Conservation (phyloP, 345 rosid genomes). For the Rhodamnia rubescens region DNA sequence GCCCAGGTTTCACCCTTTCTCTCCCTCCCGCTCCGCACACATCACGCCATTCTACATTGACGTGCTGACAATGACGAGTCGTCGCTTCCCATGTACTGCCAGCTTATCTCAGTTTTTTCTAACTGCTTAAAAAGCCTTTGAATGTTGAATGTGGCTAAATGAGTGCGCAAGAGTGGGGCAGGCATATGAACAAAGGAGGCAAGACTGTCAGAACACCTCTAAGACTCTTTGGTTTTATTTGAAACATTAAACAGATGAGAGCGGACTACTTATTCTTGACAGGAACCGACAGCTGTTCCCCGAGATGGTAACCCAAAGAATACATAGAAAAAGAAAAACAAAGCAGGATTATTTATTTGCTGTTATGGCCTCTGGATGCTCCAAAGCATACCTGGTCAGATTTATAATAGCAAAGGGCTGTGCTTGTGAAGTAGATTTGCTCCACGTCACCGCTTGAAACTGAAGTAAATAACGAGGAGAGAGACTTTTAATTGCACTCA, state of each 20-base stretch:
- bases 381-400: background rate
- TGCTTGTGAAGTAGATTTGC: background rate
- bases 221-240: background rate
- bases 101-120: background rate
- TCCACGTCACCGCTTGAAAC: background rate
- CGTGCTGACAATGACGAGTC: background rate
- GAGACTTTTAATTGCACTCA: background rate
- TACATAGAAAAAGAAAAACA: background rate
- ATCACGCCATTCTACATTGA: background rate
- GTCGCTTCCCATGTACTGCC: background rate
- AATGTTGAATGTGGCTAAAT: background rate
- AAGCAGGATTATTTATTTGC: background rate
- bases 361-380: background rate
- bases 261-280: background rate
- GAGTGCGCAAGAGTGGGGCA: background rate
- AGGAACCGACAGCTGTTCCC: background rate
- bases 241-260: background rate
- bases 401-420: background rate
- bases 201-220: background rate
- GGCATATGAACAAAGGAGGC: background rate
- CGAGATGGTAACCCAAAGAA: background rate
- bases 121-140: background rate
- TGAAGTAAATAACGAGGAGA: background rate
- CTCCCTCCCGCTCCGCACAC: background rate
- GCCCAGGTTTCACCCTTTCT: background rate